Percentiles rank a stretch among this genome's conserved stretches.
phyloP scores from a whole-genome alignment of 139 green algal genomes.

The Chlamydomonas sp. region DNA sequence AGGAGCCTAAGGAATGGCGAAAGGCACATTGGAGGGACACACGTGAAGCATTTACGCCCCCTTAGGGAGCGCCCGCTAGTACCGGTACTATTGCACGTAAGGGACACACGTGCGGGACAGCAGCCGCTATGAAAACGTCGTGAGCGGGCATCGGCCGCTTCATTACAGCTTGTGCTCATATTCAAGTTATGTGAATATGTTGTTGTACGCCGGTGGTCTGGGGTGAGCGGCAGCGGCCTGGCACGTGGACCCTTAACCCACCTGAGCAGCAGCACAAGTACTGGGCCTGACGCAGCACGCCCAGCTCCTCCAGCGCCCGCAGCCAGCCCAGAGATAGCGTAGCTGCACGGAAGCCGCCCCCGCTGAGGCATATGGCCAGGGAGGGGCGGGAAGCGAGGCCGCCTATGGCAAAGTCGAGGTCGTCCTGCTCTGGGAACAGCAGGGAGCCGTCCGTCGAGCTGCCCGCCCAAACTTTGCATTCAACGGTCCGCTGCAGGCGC shows the following conservation, averaged over 20 bases:
- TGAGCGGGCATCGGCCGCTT: not conserved
- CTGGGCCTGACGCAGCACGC: not conserved
- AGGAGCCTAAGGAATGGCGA: slow-evolving; percentile 6
- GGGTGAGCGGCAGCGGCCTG: not conserved
- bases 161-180: not conserved
- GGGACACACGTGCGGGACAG: not conserved
- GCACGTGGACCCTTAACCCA: not conserved
- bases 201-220: not conserved
- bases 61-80: not conserved
- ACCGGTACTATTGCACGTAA: not conserved
- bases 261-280: slow-evolving; percentile 20
- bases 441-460: not conserved
- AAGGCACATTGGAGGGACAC: not conserved
- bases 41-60: not conserved
- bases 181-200: not conserved
- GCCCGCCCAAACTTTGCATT: no score
- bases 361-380: slow-evolving; percentile 10
- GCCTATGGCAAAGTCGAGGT: slow-evolving; percentile 1
- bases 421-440: slow-evolving; percentile 4
- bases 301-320: not conserved
- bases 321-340: slow-evolving; percentile 15
- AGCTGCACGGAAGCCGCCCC: slow-evolving; percentile 9
- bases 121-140: not conserved
- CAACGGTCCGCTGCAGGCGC: no score
- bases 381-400: not conserved